These are phyloP conservation scores for Zygoascus hellenicus DNA, from an alignment of 1,139 yeast species.

Conservation along the genomic window DNA sequence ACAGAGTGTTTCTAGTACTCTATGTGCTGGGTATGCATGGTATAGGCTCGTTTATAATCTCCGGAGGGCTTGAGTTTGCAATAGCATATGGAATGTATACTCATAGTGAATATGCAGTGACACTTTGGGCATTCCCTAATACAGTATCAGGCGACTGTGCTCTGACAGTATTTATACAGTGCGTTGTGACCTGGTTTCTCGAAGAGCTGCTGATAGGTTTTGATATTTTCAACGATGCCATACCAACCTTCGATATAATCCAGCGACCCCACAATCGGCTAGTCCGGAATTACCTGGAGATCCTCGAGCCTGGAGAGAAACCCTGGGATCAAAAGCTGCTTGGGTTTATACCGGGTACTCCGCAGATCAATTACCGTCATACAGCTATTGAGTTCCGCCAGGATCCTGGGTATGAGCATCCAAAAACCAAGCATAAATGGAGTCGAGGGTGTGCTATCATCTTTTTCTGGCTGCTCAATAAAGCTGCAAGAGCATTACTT, in stretches of 20 bases:
- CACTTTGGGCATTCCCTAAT: constrained; percentile 11
- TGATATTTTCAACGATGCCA: constrained; percentile 8
- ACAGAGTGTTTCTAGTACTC: background rate
- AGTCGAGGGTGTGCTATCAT: background rate
- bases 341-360: constrained; percentile 8
- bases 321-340: constrained; percentile 3
- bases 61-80: constrained; percentile 11
- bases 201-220: constrained; percentile 8
- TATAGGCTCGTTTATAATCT: constrained; percentile 6
- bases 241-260: constrained; percentile 1
- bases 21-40: constrained; percentile 8
- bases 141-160: constrained; percentile 10
- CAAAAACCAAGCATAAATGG: constrained; percentile 5
- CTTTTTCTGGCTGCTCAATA: constrained; percentile 9
- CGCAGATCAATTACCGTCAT: constrained; percentile 2
- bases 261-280: background rate
- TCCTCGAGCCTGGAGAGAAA: background rate
- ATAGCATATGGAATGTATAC: constrained; percentile 11
- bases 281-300: constrained; percentile 4
- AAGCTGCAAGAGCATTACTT: constrained; percentile 3
- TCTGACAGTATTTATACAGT: constrained; percentile 8
- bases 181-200: constrained; percentile 11
- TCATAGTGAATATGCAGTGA: constrained; percentile 3
- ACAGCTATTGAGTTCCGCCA: background rate
- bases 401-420: background rate